A percentile compares a stretch with the other conserved stretches of the same genome.
Conservation (phyloP, 306 rosid species). For the Gynostemma pentaphyllum region DNA sequence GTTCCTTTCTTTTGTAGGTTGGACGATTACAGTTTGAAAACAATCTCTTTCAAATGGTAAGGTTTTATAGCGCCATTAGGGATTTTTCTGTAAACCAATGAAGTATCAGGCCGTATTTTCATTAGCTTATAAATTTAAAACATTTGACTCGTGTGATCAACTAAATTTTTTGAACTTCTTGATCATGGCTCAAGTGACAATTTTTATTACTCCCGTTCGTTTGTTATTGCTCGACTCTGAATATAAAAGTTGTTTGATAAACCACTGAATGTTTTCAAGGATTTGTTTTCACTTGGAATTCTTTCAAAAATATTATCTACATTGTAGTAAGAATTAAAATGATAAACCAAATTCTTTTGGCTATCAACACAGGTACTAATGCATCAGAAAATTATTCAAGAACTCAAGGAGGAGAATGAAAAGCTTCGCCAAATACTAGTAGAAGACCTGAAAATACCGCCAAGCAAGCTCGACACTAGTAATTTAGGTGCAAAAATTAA, state of each 20-base stretch:
- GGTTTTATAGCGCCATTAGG: background rate
- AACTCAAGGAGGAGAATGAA: constrained; percentile 73
- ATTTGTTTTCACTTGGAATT: background rate
- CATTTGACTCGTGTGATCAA: background rate
- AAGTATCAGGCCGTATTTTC: background rate
- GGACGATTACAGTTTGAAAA: constrained; percentile 52
- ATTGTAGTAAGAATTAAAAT: background rate
- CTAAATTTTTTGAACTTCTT: background rate
- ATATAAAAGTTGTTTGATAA: background rate
- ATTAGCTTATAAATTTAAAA: background rate
- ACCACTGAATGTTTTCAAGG: background rate
- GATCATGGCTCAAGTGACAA: background rate
- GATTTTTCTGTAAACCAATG: background rate
- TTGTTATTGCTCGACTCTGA: background rate
- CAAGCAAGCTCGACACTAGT: constrained; percentile 48
- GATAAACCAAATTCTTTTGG: background rate
- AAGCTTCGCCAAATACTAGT: constrained; percentile 67
- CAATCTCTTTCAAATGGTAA: constrained; percentile 72
- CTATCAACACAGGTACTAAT: constrained; percentile 43
- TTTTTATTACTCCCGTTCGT: background rate
- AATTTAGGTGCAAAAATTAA: constrained; percentile 33
- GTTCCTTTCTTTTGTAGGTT: constrained; percentile 33
- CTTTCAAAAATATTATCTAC: background rate
- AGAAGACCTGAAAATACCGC: constrained; percentile 72
- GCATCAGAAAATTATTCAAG: constrained; percentile 84